Base-by-base conservation (phyloP, 2,329 filamentous ascomycete genomes). In the Curvularia lunata region DNA sequence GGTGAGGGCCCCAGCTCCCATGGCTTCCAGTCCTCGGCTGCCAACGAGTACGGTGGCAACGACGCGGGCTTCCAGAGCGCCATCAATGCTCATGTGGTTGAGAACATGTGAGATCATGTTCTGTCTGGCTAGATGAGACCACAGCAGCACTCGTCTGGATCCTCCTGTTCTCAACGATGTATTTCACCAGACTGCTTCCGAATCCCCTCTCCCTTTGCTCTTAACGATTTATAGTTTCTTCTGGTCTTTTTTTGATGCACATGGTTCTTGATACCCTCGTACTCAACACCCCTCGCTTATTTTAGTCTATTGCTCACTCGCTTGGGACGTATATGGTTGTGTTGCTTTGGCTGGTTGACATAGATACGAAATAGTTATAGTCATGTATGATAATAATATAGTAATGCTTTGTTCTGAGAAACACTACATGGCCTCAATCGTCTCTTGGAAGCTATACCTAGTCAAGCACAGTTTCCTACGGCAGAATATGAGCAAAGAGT, bases 11-110 rank as follows among this genome's bases (percentile, higher is more conserved):
- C 84, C 0, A 83, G 81, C 68, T 78, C 74, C 10, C 82, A 85
- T 38, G 67, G 69, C 4, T 52, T 66, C 6, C 59, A 67, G 48
- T 72, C 67, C 23, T 62, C 59, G 27, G 56, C 66, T 40, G 58
- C 62, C 40, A 57, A 74, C 54, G 70, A 79, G 62, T 75, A 77
- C 43, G 78, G 78, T 10, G 68, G 72, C 4, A 70, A 73, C 48
- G 79, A 78, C 27, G 69, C 76, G 21, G 86, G 88, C 52, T 91
- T 97, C 76, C 88, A 94, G 79, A 84, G 86, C 69, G 92, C 91
- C 32, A 86, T 97, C 75, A 93, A 95, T 75, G 86, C 92, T 52
- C 86, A 87, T 58, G 83, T 96, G 38, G 84, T 97, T 65, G 91
- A 97, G 83, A 89, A 93, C 79, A 94, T 97, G 77, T 97, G 69